Base-by-base conservation (phyloP, 768 basidiomycete genomes). In the Arthromyces matolae region DNA sequence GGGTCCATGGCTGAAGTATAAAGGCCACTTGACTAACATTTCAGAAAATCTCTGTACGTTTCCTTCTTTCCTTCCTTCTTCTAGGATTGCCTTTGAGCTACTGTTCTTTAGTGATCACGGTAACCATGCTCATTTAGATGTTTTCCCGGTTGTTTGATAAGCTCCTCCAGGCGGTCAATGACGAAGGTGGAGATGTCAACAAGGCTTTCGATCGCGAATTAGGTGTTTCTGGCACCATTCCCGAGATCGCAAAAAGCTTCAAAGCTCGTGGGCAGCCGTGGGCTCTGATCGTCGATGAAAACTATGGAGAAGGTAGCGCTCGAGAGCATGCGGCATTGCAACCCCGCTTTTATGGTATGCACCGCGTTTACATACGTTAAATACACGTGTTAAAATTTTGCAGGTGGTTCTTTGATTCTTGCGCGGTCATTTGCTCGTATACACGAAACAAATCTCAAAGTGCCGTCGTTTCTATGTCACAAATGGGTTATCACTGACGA, bases 1-100 rank as follows among this genome's bases (percentile, higher is more conserved):
- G 88, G 96, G 96, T 2, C 91, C 93, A 27, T 99, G 96, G 96
- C 71, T 99, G 55, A 97, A 97, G 72, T 99, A 95, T 74, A 98
- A 98, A 65, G 96, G 91, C 0, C 94, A 98, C 70, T 72, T 98
- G 32, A 86, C 87, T 25, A 97, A 97, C 64, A 96, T 97, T 51
- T 93, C 94, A 3, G 92, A 97, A 68, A 98, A 98, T 65, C 80
- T 94, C 8, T 68, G 92, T 93, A 61, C 60, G 89, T 78, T 14
- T 19, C 32, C 8, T 23, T 19, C 39, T 38, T 44, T 34, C 41
- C 20, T 31, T 24, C 29, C 28, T 18, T n/a, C 25, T 46, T 25
- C 20, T 47, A 25, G 39, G n/a, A 38, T 49, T 37, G 27, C 28
- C 33, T 18, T 23, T 27, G 33, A 10, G 47, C 44, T 28, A 33